A percentile compares a stretch with the other conserved stretches of the same genome.
Conservation (phyloP, 495 filamentous ascomycete species). For the Rusavskia elegans region DNA sequence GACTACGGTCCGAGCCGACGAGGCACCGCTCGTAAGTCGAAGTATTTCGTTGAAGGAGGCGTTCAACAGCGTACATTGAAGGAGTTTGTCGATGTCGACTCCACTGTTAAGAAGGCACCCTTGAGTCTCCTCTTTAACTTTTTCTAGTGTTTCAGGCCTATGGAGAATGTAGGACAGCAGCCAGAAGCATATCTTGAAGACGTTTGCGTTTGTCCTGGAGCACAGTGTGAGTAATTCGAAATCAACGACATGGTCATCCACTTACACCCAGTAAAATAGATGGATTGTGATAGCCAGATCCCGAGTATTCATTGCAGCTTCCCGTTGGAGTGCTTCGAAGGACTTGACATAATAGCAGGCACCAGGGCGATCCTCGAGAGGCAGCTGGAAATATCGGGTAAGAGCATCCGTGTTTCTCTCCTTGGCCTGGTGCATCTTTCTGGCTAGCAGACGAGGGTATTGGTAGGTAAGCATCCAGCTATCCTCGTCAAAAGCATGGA, state of each 20-base stretch:
- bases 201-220: conserved; percentile 1
- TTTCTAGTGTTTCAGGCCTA: conserved; percentile 2
- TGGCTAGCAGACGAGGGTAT: conserved; percentile 1
- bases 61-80: conserved; percentile 4
- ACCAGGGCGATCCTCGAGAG: conserved; percentile 9
- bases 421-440: conserved; percentile 8
- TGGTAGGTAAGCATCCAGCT: conserved; percentile 15
- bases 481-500: conserved; percentile 14
- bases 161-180: conserved; percentile 12
- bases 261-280: conserved; percentile 4
- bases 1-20: conserved; percentile 7
- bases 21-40: conserved; percentile 6
- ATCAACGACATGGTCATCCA: conserved; percentile 6
- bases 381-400: conserved; percentile 11
- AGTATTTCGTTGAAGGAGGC: conserved; percentile 11
- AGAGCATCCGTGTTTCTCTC: conserved; percentile 5
- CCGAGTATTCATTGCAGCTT: too few species aligned
- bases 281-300: too few species aligned
- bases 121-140: conserved; percentile 3
- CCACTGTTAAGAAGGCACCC: conserved; percentile 1
- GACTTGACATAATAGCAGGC: too few species aligned
- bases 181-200: conserved; percentile 18
- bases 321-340: too few species aligned
- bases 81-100: neutral
- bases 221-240: too few species aligned